These are phyloP conservation scores for Inosperma sp. DNA, from an alignment of 768 basidiomycete species.

Conservation along the genomic window DNA sequence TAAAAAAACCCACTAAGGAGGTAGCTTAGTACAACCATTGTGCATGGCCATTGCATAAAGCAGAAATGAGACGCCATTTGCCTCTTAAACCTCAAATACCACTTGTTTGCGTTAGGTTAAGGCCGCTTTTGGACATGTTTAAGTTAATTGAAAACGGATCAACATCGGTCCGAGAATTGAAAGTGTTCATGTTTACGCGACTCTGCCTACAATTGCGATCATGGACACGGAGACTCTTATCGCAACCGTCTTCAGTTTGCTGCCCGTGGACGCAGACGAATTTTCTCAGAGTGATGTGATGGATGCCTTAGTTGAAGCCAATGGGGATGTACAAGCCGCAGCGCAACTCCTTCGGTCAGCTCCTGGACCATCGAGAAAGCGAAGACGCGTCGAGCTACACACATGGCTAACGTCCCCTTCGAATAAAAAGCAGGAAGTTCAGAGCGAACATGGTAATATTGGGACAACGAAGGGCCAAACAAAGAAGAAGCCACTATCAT, in stretches of 20 bases:
- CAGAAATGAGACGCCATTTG: no score
- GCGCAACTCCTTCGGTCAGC: slow-evolving; percentile 36
- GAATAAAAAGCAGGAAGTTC: slow-evolving; percentile 15
- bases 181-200: no score
- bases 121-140: no score
- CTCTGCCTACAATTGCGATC: neutral
- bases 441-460: neutral
- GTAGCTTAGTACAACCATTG: no score
- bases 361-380: slow-evolving; percentile 33
- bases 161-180: no score
- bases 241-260: slow-evolving; percentile 60
- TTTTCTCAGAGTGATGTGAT: slow-evolving; percentile 41
- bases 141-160: no score
- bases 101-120: no score
- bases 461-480: slow-evolving; percentile 16
- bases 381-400: slow-evolving; percentile 47
- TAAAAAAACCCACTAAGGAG: no score
- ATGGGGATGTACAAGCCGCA: slow-evolving; percentile 55
- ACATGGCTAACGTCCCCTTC: slow-evolving; percentile 46
- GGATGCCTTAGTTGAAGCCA: slow-evolving; percentile 50
- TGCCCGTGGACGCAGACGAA: slow-evolving; percentile 29
- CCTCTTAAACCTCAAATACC: no score
- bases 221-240: slow-evolving; percentile 58
- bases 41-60: no score
- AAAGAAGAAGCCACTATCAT: slow-evolving; percentile 11